Base-by-base conservation (phyloP, 2,329 filamentous ascomycete species). In the Xylariaceae sp. region DNA sequence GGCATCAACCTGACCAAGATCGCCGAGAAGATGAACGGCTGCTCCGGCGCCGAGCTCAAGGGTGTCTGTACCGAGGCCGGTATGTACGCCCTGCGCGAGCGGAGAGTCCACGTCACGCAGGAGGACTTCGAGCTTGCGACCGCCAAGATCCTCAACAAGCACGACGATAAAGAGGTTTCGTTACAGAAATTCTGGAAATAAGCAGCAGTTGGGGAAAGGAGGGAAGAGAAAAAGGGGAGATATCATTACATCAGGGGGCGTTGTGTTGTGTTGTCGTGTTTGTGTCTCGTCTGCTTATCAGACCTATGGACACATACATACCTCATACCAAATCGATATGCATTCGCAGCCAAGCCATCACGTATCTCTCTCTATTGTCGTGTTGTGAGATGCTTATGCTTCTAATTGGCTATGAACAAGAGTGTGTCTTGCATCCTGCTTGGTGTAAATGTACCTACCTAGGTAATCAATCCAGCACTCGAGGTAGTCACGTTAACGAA, bases 21-120 rank as follows among this genome's bases (percentile, higher is more conserved):
- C 69, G 94, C 94, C 35, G 94, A 99, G 82, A 97, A 97, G 85
- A 99, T 99, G 94, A 97, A 97, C 72, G 94, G 94, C 55, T 99
- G 94, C 77, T 97, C 92, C 2, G 94, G 94, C 62, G 94, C 94
- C 57, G 94, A 99, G 78, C 78, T 99, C 69, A 99, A 99, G 85
- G 94, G 94, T 79, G 94, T 99, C 52, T 99, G 94, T 75, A 99
- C 94, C 51, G 94, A 99, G 77, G 92, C 94, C 2, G 94, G 94
- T 70, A 99, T 99, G 94, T 99, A 94, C 73, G 94, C 94, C 11
- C 82, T 99, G 65, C 87, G 94, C 68, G 94, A 99, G 79, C 83
- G 94, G 73, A 87, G 94, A 77, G 93, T 99, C 60, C 94, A 99
- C 75, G 94, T 99, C 66, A 99, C 94, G 44, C 94, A 99, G 75